A percentile compares a stretch with the other conserved stretches of the same genome.
Evolutionary conservation across 148 eudicot species (phyloP).

Genomic region (Chenopodium formosanum): DNA sequence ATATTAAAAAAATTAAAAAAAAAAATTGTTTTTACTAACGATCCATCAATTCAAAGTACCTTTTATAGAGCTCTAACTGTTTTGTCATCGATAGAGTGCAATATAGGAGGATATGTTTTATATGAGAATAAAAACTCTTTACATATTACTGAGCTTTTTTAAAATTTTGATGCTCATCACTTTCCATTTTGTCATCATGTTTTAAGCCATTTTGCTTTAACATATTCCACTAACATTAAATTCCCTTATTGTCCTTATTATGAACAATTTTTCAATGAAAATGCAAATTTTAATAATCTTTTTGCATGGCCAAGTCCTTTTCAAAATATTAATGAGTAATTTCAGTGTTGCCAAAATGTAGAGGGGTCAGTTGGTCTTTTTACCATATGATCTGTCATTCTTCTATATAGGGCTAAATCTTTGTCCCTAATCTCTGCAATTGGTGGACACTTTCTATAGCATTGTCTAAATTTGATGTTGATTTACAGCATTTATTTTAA

Average conservation of each 20-base stretch:
- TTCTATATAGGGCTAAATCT: slow-evolving; percentile 1
- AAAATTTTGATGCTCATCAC: background rate
- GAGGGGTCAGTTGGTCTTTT: background rate
- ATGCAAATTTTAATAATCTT: background rate
- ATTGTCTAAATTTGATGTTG: background rate
- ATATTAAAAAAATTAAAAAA: background rate
- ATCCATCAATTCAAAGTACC: slow-evolving; percentile 34
- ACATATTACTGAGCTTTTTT: background rate
- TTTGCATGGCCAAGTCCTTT: background rate
- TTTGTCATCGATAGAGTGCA: slow-evolving; percentile 27
- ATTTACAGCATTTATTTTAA: background rate
- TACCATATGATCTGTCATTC: slow-evolving; percentile 11
- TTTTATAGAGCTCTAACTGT: slow-evolving; percentile 8
- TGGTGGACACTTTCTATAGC: background rate
- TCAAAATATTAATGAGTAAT: background rate
- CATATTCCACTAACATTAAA: slow-evolving; percentile 19
- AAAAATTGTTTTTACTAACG: slow-evolving; percentile 1
- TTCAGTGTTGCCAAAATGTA: slow-evolving; percentile 10
- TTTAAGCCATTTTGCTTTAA: slow-evolving; percentile 26
- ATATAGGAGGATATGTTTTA: slow-evolving; percentile 10
- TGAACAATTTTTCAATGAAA: background rate
- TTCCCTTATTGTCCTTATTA: slow-evolving; percentile 1
- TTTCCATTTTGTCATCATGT: slow-evolving; percentile 29
- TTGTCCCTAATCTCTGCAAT: background rate
- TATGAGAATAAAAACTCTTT: background rate